A percentile compares a stretch with the other conserved stretches of the same genome.
These are phyloP conservation scores for Trichosporon faecale DNA, from an alignment of 1,284 basidiomycete species.

Conservation along the genomic window DNA sequence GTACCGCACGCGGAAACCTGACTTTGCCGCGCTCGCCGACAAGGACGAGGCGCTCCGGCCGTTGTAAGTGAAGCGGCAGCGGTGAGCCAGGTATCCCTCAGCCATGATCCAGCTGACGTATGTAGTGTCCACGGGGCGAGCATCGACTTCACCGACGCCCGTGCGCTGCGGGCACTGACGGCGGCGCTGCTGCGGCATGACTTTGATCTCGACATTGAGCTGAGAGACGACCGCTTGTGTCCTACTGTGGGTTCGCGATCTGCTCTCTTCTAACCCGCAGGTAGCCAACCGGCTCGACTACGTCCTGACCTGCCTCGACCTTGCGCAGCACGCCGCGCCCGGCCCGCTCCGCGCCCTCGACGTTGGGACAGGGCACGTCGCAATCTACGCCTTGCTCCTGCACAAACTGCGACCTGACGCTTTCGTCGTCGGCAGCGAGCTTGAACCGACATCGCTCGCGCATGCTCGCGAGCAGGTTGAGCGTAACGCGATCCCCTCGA, in stretches of 20 bases:
- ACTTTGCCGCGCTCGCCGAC: slow-evolving; percentile 64
- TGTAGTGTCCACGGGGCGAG: slow-evolving; percentile 26
- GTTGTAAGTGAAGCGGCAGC: slow-evolving; percentile 56
- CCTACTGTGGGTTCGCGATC: slow-evolving; percentile 67
- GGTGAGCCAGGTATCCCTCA: background rate
- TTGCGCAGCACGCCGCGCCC: slow-evolving; percentile 2
- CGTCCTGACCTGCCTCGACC: slow-evolving; percentile 67
- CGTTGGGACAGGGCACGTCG: slow-evolving; percentile 80
- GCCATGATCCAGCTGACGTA: background rate
- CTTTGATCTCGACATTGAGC: slow-evolving; percentile 62
- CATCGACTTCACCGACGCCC: slow-evolving; percentile 70
- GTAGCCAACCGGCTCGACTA: slow-evolving; percentile 67
- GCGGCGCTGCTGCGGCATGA: slow-evolving; percentile 70
- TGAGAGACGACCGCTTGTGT: slow-evolving; percentile 73
- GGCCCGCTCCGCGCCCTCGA: slow-evolving; percentile 52
- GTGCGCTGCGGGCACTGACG: slow-evolving; percentile 70
- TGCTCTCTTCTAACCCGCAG: slow-evolving; percentile 23
- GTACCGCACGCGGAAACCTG: slow-evolving; percentile 55
- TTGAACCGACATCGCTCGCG: slow-evolving; percentile 62
- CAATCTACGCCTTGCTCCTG: slow-evolving; percentile 80
- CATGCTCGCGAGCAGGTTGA: slow-evolving; percentile 61
- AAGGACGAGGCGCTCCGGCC: slow-evolving; percentile 61
- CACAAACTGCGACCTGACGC: slow-evolving; percentile 61
- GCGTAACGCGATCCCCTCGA: slow-evolving; percentile 56
- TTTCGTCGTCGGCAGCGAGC: slow-evolving; percentile 65